phyloP scores from a whole-genome alignment of 257 asterid species.

The Jasminum sambac region DNA sequence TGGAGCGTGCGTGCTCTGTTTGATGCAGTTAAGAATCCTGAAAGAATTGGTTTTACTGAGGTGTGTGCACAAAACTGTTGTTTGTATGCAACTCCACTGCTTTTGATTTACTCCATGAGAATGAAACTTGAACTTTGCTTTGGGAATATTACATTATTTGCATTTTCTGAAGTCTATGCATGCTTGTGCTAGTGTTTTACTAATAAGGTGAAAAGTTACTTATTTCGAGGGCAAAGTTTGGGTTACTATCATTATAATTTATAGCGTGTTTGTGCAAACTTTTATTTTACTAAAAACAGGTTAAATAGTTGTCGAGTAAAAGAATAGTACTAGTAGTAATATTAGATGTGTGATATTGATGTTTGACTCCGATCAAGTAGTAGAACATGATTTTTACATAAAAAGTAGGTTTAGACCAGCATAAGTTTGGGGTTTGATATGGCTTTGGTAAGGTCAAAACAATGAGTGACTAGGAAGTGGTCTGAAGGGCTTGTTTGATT shows the following conservation, averaged over 20 bases:
- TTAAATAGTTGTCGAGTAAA: too few relatives aligned
- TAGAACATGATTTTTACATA: too few relatives aligned
- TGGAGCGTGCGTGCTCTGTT: not conserved
- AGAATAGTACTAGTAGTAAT: too few relatives aligned
- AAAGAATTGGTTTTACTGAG: not conserved
- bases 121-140: not conserved
- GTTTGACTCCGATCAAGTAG: too few relatives aligned
- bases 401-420: too few relatives aligned
- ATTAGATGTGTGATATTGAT: too few relatives aligned
- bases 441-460: too few relatives aligned
- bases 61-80: not conserved
- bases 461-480: too few relatives aligned
- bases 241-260: not conserved
- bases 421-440: too few relatives aligned
- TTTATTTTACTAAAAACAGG: too few relatives aligned
- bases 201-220: not conserved
- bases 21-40: not conserved
- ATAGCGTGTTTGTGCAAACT: too few relatives aligned
- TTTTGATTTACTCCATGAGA: not conserved
- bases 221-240: not conserved
- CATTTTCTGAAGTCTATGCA: not conserved
- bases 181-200: not conserved
- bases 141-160: not conserved
- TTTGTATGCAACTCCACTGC: constrained; percentile 7
- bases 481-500: too few relatives aligned